Evolutionary conservation across 768 basidiomycete genomes (phyloP), one percentile per base, ranked within the genome.

Genomic region (Mycena kentingensis): DNA sequence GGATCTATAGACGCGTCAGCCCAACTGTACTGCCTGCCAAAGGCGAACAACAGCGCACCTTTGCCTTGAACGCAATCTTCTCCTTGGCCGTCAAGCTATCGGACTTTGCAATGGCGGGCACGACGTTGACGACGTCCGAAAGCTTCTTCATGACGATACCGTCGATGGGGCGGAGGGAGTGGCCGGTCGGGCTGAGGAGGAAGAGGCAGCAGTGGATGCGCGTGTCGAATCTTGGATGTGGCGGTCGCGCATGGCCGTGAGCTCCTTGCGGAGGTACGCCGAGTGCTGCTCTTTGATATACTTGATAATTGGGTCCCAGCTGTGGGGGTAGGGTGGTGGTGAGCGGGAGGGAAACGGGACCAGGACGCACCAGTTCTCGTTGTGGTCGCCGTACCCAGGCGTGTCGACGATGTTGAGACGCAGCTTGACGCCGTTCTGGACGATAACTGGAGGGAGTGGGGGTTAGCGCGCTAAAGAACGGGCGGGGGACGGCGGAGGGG

Each of bases 221-320:
- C 15, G 96, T 98, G 76, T n/a, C n/a, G n/a, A n/a, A n/a, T 99
- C 96, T 67, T 90, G 90, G 64, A 99, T 99, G 76, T 94, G 90
- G 49, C 93, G 89, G 80, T 98, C 96, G 57, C 97, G 90, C 88
- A 93, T 93, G 2, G 96, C 96, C 3, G 96, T 98, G 58, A 98
- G 80, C 77, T 99, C 96, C 75, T 99, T 98, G 72, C 96, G 90
- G 49, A 99, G 83, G 74, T 97, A 99, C 31, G 93, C 93, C 68
- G 92, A 94, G 78, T 98, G 95, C 69, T 98, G 96, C 79, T 98
- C 96, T 77, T 94, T 93, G 78, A 98, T 98, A 71, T 98, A 97
- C 73, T 97, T 97, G 68, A 98, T 81, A 64, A 98, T 98, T 35
- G 96, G 91, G 66, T 98, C 96, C 96, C 96, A 98, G 79, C 92